Evolutionary conservation across 1,284 basidiomycete genomes (phyloP).

Genomic region (Golubevia pallescens): DNA sequence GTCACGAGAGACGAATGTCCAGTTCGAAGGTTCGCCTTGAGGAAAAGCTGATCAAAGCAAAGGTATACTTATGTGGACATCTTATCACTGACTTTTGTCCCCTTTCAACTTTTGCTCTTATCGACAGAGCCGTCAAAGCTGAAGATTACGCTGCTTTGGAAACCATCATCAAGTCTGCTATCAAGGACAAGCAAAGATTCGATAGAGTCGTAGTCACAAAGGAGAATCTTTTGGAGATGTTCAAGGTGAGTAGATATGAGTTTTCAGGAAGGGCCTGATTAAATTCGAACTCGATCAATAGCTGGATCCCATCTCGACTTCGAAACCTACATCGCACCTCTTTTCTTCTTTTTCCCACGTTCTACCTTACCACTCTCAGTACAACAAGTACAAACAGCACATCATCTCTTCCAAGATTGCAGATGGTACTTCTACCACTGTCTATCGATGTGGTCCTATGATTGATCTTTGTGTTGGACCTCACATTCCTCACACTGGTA

Average conservation of each 20-base stretch:
- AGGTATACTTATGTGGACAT: no score
- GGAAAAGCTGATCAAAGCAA: no score
- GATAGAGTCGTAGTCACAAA: conserved; percentile 92
- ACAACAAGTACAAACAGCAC: conserved; percentile 98
- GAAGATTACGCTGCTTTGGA: conserved; percentile 89
- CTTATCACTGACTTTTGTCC: no score
- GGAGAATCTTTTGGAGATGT: conserved; percentile 94
- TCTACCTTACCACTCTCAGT: conserved; percentile 68
- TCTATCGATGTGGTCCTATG: conserved; percentile 98
- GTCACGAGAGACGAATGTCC: no score
- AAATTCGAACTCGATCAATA: no score
- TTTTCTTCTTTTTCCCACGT: neutral
- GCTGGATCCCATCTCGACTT: no score
- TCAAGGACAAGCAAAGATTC: conserved; percentile 98
- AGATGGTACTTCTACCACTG: conserved; percentile 94
- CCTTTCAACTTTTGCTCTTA: no score
- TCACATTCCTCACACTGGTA: conserved; percentile 95
- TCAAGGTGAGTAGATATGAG: conserved; percentile 70
- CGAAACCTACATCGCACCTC: no score
- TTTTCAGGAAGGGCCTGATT: no score
- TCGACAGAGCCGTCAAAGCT: conserved; percentile 76
- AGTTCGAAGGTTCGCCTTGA: no score
- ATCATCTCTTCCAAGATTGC: conserved; percentile 95
- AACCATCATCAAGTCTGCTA: conserved; percentile 81
- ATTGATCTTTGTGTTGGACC: conserved; percentile 97